A percentile compares a stretch with the other conserved stretches of the same genome.
These are phyloP conservation scores for Laetiporus sulphureus DNA, from an alignment of 1,284 basidiomycete species.

Conservation along the genomic window DNA sequence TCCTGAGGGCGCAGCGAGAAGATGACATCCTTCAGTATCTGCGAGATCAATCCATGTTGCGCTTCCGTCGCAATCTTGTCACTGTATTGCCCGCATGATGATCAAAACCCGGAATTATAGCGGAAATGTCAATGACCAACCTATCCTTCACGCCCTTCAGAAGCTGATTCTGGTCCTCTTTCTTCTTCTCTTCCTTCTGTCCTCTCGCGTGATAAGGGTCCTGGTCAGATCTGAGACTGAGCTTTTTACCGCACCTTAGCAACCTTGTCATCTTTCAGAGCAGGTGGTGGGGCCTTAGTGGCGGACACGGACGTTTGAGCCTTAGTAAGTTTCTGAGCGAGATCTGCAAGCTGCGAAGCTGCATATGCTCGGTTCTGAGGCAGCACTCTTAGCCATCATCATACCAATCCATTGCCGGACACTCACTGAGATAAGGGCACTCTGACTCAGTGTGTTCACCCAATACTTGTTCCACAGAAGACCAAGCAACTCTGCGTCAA, in stretches of 20 bases:
- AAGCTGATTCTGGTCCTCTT: slow-evolving; percentile 72
- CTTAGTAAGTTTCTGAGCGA: slow-evolving; percentile 81
- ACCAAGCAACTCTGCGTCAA: slow-evolving; percentile 84
- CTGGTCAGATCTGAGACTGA: slow-evolving; percentile 4
- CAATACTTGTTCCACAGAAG: slow-evolving; percentile 99
- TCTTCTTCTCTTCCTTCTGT: slow-evolving; percentile 67
- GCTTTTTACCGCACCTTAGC: slow-evolving; percentile 3
- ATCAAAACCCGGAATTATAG: not conserved
- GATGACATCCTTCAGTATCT: slow-evolving; percentile 83
- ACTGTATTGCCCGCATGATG: slow-evolving; percentile 32
- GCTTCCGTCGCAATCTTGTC: slow-evolving; percentile 83
- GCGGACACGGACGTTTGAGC: slow-evolving; percentile 46
- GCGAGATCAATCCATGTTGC: slow-evolving; percentile 86
- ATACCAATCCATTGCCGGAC: not conserved
- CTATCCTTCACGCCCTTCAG: slow-evolving; percentile 81
- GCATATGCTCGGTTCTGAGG: slow-evolving; percentile 85
- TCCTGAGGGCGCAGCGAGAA: slow-evolving; percentile 53
- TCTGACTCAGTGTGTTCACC: slow-evolving; percentile 93
- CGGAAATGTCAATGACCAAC: slow-evolving; percentile 33
- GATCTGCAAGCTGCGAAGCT: slow-evolving; percentile 82
- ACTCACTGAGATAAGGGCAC: slow-evolving; percentile 82
- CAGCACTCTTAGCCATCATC: not conserved
- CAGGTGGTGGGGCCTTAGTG: slow-evolving; percentile 50
- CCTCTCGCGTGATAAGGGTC: slow-evolving; percentile 5
- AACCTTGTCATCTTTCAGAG: slow-evolving; percentile 43